phyloP scores from a whole-genome alignment of 1,284 basidiomycete genomes.

The Rhodotorula mucilaginosa region DNA sequence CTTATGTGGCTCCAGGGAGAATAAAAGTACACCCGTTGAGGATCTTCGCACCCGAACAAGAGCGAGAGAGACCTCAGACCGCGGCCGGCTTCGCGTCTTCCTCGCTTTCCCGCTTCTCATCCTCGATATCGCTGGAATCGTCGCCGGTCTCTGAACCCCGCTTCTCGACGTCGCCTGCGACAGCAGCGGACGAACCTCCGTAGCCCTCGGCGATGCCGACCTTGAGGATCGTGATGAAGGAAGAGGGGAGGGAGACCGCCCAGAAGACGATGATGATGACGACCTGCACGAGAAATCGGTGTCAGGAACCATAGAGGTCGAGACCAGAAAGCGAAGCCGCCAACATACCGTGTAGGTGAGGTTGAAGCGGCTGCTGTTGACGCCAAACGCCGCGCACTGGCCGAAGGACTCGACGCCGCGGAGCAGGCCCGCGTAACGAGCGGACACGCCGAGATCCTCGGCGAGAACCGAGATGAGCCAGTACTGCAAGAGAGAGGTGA shows the following conservation, averaged over 20 bases:
- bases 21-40: too few relatives aligned
- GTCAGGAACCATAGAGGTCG: background rate
- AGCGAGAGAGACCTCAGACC: background rate
- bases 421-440: constrained; percentile 14
- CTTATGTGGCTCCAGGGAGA: too few relatives aligned
- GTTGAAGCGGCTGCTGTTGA: constrained; percentile 9
- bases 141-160: too few relatives aligned
- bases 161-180: too few relatives aligned
- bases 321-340: background rate
- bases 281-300: background rate
- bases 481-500: background rate
- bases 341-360: constrained; percentile 12
- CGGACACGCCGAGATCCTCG: background rate
- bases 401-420: constrained; percentile 20
- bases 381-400: constrained; percentile 18
- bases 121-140: background rate
- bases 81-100: background rate
- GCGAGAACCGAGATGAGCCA: constrained; percentile 14
- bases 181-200: background rate
- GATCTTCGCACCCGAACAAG: too few relatives aligned
- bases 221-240: constrained; percentile 9
- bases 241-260: background rate
- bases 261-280: constrained; percentile 22
- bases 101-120: background rate
- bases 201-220: constrained; percentile 1